Percentiles rank a stretch among this genome's conserved stretches.
phyloP scores from a whole-genome alignment of 805 yeast species.

The Saturnispora gosingensis region DNA sequence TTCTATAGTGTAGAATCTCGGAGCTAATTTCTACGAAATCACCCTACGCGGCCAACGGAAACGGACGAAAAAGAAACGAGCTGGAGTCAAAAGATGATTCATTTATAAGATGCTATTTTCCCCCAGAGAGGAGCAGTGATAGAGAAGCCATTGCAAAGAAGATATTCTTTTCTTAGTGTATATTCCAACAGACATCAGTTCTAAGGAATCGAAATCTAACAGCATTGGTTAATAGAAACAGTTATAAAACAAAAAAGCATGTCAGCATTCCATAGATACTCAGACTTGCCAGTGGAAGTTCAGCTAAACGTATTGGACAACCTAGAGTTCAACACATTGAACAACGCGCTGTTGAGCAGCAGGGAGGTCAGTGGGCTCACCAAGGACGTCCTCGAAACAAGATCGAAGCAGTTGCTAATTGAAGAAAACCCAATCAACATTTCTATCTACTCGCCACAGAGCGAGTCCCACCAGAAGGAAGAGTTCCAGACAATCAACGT shows the following conservation, averaged over 20 bases:
- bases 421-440: background rate
- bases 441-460: background rate
- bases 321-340: background rate
- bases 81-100: background rate
- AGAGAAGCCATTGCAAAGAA: background rate
- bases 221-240: background rate
- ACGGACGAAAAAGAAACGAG: background rate
- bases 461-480: background rate
- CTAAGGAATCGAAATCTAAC: too few relatives aligned
- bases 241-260: background rate
- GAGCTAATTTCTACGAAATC: background rate
- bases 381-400: background rate
- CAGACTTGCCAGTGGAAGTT: background rate
- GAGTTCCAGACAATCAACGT: background rate
- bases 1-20: background rate
- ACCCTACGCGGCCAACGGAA: background rate
- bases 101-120: background rate
- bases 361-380: background rate
- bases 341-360: background rate
- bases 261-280: background rate
- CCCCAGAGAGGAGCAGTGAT: background rate
- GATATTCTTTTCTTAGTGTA: background rate
- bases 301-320: background rate
- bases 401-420: background rate
- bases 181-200: too few relatives aligned